Evolutionary conservation across 768 basidiomycete species (phyloP), one percentile per base, ranked within the genome.

Genomic region (Tricholoma flavovirens): DNA sequence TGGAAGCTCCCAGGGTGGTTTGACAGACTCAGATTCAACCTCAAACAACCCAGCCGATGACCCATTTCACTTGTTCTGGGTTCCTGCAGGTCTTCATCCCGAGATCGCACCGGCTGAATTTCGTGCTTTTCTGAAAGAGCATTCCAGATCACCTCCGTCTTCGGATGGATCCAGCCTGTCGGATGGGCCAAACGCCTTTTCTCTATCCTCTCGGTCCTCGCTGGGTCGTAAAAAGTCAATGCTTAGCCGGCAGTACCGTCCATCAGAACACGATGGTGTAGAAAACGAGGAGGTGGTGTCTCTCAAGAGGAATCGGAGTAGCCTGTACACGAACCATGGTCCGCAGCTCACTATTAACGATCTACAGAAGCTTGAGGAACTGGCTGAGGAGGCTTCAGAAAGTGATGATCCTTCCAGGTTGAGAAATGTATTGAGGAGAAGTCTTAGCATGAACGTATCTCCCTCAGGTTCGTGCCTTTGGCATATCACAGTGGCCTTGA

Each of bases 51-150:
- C 71, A 66, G 69, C 79, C 36, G 86, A 90, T 63, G 91, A 96
- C 73, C 87, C 90, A 2, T 86, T 87, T 64, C 89, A 93, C 71
- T 83, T 98, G 60, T 98, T 98, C 79, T 99, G 97, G 97, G 93
- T 99, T 26, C 97, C 97, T 53, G 97, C 97, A 14, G 83, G 88
- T 56, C 77, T 98, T 33, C 97, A 98, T 69, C 97, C 97, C 29
- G 97, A 99, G 76, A 90, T 99, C 66, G 96, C 95, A 0, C 97
- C 97, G 21, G 88, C 86, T 48, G 94, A 98, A 71, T 99, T 99
- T 71, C 83, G 92, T 51, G 88, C 86, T 10, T 98, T 99, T 69
- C 83, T 99, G 62, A 90, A 94, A 69, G 91, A 96, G 64, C 97
- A 98, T 73, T 82, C 93, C 10, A 82, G 86, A 58, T 71, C 79